A percentile compares a stretch with the other conserved stretches of the same genome.
Evolutionary conservation across 495 filamentous ascomycete genomes (phyloP).

Genomic region (Schizothecium vesticola): DNA sequence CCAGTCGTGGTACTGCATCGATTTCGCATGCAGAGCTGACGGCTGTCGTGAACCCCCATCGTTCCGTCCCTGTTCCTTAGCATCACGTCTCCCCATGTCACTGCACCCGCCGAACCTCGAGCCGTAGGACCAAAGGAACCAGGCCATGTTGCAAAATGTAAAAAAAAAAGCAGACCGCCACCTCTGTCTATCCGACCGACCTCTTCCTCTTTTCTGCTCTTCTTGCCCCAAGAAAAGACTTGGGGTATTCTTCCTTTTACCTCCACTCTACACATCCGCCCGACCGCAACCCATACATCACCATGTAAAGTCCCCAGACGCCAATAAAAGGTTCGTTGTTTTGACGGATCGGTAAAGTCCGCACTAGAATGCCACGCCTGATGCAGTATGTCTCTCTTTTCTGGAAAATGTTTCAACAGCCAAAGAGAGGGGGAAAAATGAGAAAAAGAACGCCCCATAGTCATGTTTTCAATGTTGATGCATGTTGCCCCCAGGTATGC

Average conservation of each 20-base stretch:
- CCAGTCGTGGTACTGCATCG: background rate
- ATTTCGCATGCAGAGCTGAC: background rate
- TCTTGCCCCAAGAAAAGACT: background rate
- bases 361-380: constrained; percentile 17
- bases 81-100: background rate
- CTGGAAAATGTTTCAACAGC: constrained; percentile 7
- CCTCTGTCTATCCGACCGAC: constrained; percentile 2
- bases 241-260: background rate
- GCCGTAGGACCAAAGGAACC: background rate
- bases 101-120: background rate
- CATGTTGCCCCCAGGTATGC: constrained; percentile 18
- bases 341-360: background rate
- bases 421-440: background rate
- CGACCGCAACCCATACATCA: background rate
- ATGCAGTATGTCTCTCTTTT: constrained; percentile 27
- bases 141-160: background rate
- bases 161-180: background rate
- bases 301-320: background rate
- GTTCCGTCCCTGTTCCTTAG: background rate
- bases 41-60: background rate
- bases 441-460: constrained; percentile 18
- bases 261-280: background rate
- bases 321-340: background rate
- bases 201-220: background rate
- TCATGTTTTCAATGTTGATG: constrained; percentile 10